Base-by-base conservation (phyloP, 106 monocot species). In the Dendrobium officinale region DNA sequence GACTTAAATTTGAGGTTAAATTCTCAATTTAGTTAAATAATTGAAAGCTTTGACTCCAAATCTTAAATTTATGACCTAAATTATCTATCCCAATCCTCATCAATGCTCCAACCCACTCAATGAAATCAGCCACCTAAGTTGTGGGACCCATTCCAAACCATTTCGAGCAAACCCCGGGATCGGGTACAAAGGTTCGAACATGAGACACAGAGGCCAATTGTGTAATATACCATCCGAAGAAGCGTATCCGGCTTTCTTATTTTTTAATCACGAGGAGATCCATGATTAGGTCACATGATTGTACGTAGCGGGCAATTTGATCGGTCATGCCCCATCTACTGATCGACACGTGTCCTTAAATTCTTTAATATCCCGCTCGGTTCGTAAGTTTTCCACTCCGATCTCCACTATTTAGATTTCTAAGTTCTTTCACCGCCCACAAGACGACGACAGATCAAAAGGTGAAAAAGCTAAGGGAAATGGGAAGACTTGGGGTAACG, bases 391-490 rank as follows among this genome's bases (percentile, higher is more conserved):
- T 72, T 72, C 37, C 9, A 33, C 37, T 17, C 37, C 16, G 15
- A 24, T 42, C 74, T 10, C 42, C 43, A 15, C 74, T 44, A 17
- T 74, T 3, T 20, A 42, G 9, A 43, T n/a, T 43, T 17, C 74
- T 6, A 11, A 74, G 20, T 43, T 20, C 19, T 44, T 74, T 74
- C 74, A 74, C 19, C 74, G 44, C 42, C 43, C 74, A 74, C 44
- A 74, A 74, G 74, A 42, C 74, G 74, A 74, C 74, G 74, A 74
- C 74, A 44, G 74, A 31, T 43, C 74, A 43, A 74, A 74, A 74
- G 74, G 74, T 74, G 44, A 74, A 74, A 74, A 74, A 74, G 42
- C 42, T 4, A 73, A 73, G 73, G 42, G 73, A 11, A 42, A 73
- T 43, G 74, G 74, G 74, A 44, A 74, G 74, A 31, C 18, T 15